A percentile compares a stretch with the other conserved stretches of the same genome.
These are phyloP conservation scores for Begonia loranthoides DNA, from an alignment of 306 rosid genomes.

Conservation along the genomic window DNA sequence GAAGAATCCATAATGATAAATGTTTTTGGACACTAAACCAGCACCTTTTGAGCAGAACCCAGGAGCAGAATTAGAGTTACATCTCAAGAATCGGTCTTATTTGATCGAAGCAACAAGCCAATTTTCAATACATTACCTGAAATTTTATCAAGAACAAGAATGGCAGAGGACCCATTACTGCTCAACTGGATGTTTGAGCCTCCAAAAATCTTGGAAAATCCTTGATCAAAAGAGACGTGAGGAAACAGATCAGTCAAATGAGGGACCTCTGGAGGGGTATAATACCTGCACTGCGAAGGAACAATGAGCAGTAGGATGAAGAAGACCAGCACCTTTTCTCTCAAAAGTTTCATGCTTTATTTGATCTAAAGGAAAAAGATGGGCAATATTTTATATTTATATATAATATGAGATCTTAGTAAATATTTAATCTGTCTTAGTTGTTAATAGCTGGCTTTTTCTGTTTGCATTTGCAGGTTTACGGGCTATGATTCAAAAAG, in stretches of 20 bases:
- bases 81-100: neutral
- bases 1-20: slow-evolving; percentile 77
- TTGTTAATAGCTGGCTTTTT: slow-evolving; percentile 70
- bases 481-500: slow-evolving; percentile 15
- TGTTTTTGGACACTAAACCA: slow-evolving; percentile 49
- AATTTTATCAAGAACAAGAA: slow-evolving; percentile 60
- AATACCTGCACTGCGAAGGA: slow-evolving; percentile 35
- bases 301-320: slow-evolving; percentile 26
- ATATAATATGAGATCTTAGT: slow-evolving; percentile 17
- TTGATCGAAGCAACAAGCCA: neutral
- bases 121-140: slow-evolving; percentile 31
- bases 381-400: slow-evolving; percentile 20
- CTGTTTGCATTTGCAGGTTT: slow-evolving; percentile 19
- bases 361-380: slow-evolving; percentile 6
- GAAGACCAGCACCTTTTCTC: slow-evolving; percentile 16
- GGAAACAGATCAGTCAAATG: slow-evolving; percentile 58
- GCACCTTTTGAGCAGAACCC: slow-evolving; percentile 32
- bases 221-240: slow-evolving; percentile 29
- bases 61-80: neutral
- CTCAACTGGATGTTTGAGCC: slow-evolving; percentile 42
- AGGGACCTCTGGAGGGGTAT: slow-evolving; percentile 50
- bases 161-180: slow-evolving; percentile 65
- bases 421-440: slow-evolving; percentile 40
- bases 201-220: slow-evolving; percentile 48
- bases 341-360: slow-evolving; percentile 35